A percentile compares a stretch with the other conserved stretches of the same genome.
phyloP scores from a whole-genome alignment of 495 filamentous ascomycete species.

The Podospora tetraspora region DNA sequence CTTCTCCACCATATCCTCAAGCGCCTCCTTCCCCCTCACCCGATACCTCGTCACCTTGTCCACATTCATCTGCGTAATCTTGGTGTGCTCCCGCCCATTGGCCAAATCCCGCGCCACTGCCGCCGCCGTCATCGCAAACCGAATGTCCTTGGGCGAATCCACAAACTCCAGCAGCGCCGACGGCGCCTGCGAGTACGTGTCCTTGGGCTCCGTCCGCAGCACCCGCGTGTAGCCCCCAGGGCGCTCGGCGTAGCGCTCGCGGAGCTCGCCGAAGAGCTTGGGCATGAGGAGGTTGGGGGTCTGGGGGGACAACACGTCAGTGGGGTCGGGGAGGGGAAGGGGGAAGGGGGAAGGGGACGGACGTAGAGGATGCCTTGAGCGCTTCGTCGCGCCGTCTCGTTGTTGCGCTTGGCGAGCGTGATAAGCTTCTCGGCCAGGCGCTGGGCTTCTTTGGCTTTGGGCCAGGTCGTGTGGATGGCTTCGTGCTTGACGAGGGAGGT shows the following conservation, averaged over 20 bases:
- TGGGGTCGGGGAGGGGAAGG: not conserved
- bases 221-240: conserved; percentile 94
- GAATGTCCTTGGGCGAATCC: conserved; percentile 90
- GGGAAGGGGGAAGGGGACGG: conserved; percentile 32
- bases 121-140: conserved; percentile 85
- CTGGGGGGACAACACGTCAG: conserved; percentile 19
- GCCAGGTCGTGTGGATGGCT: conserved; percentile 88
- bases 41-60: conserved; percentile 80
- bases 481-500: conserved; percentile 93
- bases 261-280: conserved; percentile 81
- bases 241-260: conserved; percentile 70
- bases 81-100: conserved; percentile 49
- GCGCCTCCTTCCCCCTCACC: conserved; percentile 54
- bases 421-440: conserved; percentile 88
- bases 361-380: conserved; percentile 79
- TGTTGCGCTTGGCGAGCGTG: conserved; percentile 86
- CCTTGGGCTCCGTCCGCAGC: conserved; percentile 74
- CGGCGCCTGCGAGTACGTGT: conserved; percentile 73
- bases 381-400: conserved; percentile 61
- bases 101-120: conserved; percentile 61
- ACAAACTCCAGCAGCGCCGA: conserved; percentile 94
- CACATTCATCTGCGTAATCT: conserved; percentile 71
- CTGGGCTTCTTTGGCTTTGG: conserved; percentile 96
- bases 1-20: conserved; percentile 67
- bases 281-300: conserved; percentile 63